Evolutionary conservation across 352 stramenopile genomes (phyloP).

Genomic region (Globisporangium ultimum): DNA sequence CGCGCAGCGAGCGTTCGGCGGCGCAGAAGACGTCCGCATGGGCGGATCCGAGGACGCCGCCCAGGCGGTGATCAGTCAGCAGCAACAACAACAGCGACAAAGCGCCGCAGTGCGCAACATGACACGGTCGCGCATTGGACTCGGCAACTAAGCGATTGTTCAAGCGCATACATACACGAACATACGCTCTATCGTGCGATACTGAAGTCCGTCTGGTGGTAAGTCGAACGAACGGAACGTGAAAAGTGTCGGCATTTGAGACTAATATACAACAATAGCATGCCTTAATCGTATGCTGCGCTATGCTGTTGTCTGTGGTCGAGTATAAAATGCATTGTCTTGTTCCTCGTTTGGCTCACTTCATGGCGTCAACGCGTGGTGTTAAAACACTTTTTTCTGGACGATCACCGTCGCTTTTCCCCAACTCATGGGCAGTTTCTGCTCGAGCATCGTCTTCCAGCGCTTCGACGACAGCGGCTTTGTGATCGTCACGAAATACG

Average conservation of each 20-base stretch:
- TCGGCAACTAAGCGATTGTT: conserved; percentile 11
- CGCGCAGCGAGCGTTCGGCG: not conserved
- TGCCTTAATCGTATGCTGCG: too few relatives aligned
- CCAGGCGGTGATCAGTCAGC: not conserved
- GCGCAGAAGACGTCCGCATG: conserved; percentile 3
- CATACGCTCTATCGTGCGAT: not conserved
- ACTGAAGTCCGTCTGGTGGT: not conserved
- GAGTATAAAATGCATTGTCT: not conserved
- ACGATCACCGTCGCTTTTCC: conserved; percentile 55
- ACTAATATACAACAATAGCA: too few relatives aligned
- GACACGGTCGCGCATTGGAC: conserved; percentile 30
- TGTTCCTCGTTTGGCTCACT: not conserved
- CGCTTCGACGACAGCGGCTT: conserved; percentile 51
- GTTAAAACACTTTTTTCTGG: conserved; percentile 57
- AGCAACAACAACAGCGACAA: conserved; percentile 17
- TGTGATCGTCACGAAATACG: conserved; percentile 60
- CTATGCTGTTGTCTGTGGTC: too few relatives aligned
- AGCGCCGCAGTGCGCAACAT: conserved; percentile 17
- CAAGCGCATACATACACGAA: not conserved
- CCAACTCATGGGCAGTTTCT: conserved; percentile 70
- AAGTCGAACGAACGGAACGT: too few relatives aligned
- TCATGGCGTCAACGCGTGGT: not conserved
- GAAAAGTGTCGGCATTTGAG: too few relatives aligned
- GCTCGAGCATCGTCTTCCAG: conserved; percentile 59
- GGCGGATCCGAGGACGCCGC: conserved; percentile 6